Evolutionary conservation across 441 rosid species (phyloP), one percentile per base, ranked within the genome.

Genomic region (Populus hybrid): DNA sequence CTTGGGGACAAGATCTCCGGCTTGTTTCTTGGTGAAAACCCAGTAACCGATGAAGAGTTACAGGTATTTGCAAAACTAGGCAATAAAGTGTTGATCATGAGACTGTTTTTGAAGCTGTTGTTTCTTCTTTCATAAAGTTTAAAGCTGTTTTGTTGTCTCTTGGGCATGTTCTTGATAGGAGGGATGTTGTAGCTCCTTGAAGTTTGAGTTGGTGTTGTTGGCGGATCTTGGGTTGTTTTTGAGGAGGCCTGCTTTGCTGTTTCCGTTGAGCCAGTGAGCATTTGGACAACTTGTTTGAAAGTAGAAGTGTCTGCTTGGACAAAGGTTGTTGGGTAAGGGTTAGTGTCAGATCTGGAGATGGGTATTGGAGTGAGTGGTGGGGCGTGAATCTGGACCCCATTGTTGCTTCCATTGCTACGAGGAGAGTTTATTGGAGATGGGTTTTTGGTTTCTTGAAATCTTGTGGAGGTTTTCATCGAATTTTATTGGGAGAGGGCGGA

Each of bases 261-360:
- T 70, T 86, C 92, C 9, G 97, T 84, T 30, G 91, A 91, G 34
- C 98, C 99, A 24, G 97, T 95, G 28, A 95, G 97, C 94, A 93
- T 89, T 77, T 95, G 99, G 75, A 95, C 99, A 57, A 95, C 98
- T 75, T 92, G 97, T 82, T 95, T 95, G 94, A 95, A 95, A 82
- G 86, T 85, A 40, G 92, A 81, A 72, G 95, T 85, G 87, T 95
- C 97, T 6, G 98, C 99, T 75, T 95, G 98, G 67, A 95, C 97
- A 74, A 95, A 95, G 77, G 98, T 95, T 18, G 98, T 95, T 28
- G 97, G 98, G 81, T 88, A 92, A 74, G 98, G 99, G 82, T 90
- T 91, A 21, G 92, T 34, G 72, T 93, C 92, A 83, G 97, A 91
- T 87, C 94, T 90, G 86, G 95, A 81, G 75, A 91, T 79, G 74